Base-by-base conservation (phyloP, 192 early-diverging fungal species). In the Rhizoclosmatium globosum region DNA sequence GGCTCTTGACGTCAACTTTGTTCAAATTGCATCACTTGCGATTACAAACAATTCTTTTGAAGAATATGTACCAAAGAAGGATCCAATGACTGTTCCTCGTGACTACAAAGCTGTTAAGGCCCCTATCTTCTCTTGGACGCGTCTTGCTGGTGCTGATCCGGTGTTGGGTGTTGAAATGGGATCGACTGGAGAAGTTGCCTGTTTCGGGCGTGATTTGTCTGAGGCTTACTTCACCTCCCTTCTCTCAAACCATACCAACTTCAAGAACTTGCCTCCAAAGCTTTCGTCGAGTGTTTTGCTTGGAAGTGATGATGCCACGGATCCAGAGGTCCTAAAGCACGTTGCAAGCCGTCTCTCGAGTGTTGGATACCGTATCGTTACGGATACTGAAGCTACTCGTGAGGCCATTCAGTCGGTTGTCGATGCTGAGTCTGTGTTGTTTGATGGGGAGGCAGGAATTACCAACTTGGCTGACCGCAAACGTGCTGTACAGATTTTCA, bases 81-180 rank as follows among this genome's bases (percentile, higher is more conserved):
- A 91, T 77, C 72, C 80, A 39, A 91, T 91, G 89, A 23, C 66
- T 38, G 61, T 74, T 9, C 17, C 74, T 45, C 78, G 85, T 4
- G 47, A 45, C 11, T 97, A 94, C 89, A 92, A 94, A 17, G 95
- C 93, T 4, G 91, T 98, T 80, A 99, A 99, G 87, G 95, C 94
- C 44, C 96, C 96, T 42, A 94, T 98, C 78, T 99, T 99, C 90
- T 93, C 91, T 53, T 99, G 95, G 94, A 98, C 95, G 57, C 95
- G 98, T 48, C 86, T 99, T 45, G 92, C 89, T 2, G 96, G 98
- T 53, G 98, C 98, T 21, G 98, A 99, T 78, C 96, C 97, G 48
- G 92, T 97, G 87, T 88, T 99, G 47, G 96, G 96, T 69, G 98
- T 99, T 66, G 98, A 99, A 85, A 99, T 99, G 98, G 93, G 96